Conservation (phyloP, 306 rosid species). For the Dalbergia cochinchinensis region DNA sequence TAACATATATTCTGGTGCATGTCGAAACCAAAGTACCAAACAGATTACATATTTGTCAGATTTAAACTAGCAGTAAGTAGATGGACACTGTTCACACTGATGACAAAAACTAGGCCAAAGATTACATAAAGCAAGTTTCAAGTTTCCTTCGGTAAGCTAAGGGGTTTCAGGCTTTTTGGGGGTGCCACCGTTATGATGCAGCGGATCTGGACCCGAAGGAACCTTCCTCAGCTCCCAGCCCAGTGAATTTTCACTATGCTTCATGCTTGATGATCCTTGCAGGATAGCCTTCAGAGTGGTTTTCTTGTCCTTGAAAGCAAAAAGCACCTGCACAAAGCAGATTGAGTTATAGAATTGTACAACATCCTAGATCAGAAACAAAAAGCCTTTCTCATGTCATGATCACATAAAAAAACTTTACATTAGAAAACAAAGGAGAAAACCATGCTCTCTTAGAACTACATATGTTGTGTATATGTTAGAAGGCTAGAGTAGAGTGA, state of each 20-base stretch:
- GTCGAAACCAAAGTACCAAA: conserved; percentile 19
- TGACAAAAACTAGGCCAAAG: conserved; percentile 24
- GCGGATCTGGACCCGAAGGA: conserved; percentile 80
- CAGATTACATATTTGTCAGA: not conserved
- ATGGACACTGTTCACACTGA: not conserved
- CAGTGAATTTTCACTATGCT: conserved; percentile 24
- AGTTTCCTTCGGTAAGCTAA: conserved; percentile 20
- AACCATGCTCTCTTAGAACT: not conserved
- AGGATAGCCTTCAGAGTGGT: conserved; percentile 33
- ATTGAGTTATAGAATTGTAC: not conserved
- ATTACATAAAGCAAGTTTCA: not conserved
- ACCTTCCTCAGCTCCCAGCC: conserved; percentile 64
- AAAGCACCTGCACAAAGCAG: conserved; percentile 50
- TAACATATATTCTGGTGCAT: not conserved
- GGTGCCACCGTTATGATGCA: conserved; percentile 68
- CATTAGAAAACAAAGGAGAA: not conserved
- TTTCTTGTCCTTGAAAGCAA: conserved; percentile 46
- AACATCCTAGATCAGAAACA: not conserved
- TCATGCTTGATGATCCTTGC: conserved; percentile 47
- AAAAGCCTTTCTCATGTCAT: not conserved
- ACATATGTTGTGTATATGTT: not conserved
- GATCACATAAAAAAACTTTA: not conserved
- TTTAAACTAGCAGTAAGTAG: conserved; percentile 5
- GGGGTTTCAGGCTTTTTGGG: conserved; percentile 68
- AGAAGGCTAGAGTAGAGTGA: not conserved